Percentiles rank a stretch among this genome's conserved stretches.
Evolutionary conservation across 805 yeast species (phyloP).

Genomic region (Ogataea populi-albae): DNA sequence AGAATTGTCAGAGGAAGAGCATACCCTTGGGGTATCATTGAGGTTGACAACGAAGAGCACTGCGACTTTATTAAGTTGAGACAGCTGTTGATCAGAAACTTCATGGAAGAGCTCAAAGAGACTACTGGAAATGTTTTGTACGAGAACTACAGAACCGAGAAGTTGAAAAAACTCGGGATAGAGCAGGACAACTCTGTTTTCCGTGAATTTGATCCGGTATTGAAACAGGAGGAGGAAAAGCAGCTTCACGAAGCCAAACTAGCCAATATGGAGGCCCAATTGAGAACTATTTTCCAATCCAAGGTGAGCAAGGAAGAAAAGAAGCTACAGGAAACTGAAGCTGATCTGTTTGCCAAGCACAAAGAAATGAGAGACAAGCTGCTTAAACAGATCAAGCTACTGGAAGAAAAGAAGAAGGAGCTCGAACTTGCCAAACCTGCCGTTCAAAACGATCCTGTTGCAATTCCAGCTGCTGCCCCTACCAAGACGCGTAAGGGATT

Average conservation of each 20-base stretch:
- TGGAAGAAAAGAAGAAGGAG: slow-evolving; percentile 87
- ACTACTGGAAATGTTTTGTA: slow-evolving; percentile 71
- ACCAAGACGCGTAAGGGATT: slow-evolving; percentile 77
- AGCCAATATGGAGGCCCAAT: slow-evolving; percentile 91
- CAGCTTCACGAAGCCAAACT: slow-evolving; percentile 90
- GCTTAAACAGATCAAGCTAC: slow-evolving; percentile 78
- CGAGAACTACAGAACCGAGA: slow-evolving; percentile 86
- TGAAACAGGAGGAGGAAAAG: slow-evolving; percentile 91
- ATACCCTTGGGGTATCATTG: slow-evolving; percentile 97
- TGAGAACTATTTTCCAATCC: slow-evolving; percentile 94
- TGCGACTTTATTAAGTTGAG: slow-evolving; percentile 89
- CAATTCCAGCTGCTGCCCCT: slow-evolving; percentile 38
- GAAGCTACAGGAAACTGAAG: slow-evolving; percentile 94
- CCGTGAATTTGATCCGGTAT: slow-evolving; percentile 88
- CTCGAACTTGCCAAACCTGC: slow-evolving; percentile 59
- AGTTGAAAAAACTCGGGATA: slow-evolving; percentile 77
- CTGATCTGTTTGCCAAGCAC: slow-evolving; percentile 91
- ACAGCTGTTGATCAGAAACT: slow-evolving; percentile 83
- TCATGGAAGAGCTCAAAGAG: slow-evolving; percentile 91
- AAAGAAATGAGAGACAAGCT: slow-evolving; percentile 96
- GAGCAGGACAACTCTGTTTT: slow-evolving; percentile 92
- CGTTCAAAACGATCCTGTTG: slow-evolving; percentile 40
- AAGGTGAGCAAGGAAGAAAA: slow-evolving; percentile 96
- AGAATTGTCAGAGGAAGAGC: slow-evolving; percentile 82
- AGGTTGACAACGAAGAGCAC: slow-evolving; percentile 91